Conservation (phyloP, 306 rosid genomes). For the Cyamopsis tetragonoloba region DNA sequence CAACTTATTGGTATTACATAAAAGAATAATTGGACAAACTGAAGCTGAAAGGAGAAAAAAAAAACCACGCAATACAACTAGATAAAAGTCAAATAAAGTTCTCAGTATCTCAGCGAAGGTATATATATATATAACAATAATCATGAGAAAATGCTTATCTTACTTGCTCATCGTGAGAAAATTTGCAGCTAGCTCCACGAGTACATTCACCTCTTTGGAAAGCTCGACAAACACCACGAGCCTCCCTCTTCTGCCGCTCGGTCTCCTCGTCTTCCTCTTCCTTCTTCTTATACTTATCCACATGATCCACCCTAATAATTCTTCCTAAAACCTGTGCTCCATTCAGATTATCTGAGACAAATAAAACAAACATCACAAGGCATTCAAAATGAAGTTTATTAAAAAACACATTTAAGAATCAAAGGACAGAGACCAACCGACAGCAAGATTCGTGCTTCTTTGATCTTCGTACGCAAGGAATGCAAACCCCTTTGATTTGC, state of each 20-base stretch:
- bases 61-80: neutral
- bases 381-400: neutral
- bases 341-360: conserved; percentile 67
- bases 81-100: neutral
- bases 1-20: neutral
- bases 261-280: conserved; percentile 94
- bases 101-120: no score
- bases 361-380: neutral
- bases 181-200: conserved; percentile 85
- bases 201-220: conserved; percentile 91
- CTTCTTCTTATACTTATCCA: conserved; percentile 72
- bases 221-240: conserved; percentile 90
- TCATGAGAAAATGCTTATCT: conserved; percentile 4
- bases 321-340: conserved; percentile 86
- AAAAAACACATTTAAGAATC: neutral
- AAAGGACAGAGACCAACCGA: conserved; percentile 48
- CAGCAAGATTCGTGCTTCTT: conserved; percentile 86
- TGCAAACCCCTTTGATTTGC: conserved; percentile 87
- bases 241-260: conserved; percentile 76
- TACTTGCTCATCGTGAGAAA: conserved; percentile 89
- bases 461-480: conserved; percentile 93
- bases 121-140: neutral
- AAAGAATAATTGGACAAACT: neutral
- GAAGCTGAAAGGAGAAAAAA: neutral
- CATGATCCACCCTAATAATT: conserved; percentile 87